Conservation (phyloP, 192 early-diverging fungal species). For the Backusella macrospora region DNA sequence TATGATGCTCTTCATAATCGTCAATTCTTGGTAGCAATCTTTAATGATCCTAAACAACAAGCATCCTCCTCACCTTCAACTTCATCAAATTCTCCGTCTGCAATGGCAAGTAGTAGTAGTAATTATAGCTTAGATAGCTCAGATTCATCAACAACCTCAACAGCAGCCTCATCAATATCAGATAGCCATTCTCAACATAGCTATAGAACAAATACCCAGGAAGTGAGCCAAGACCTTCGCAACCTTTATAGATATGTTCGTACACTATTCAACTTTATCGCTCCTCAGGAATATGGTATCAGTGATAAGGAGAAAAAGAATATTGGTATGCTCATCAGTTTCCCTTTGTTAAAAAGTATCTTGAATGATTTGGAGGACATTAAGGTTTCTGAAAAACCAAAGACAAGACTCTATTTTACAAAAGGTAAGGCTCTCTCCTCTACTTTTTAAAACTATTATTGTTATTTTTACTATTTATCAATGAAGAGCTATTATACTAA, state of each 20-base stretch:
- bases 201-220: neutral
- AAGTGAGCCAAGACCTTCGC: slow-evolving; percentile 39
- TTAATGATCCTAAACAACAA: slow-evolving; percentile 43
- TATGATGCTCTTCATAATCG: slow-evolving; percentile 98
- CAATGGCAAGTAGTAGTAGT: neutral
- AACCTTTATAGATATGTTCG: slow-evolving; percentile 83
- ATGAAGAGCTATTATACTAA: too few species aligned
- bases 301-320: slow-evolving; percentile 77
- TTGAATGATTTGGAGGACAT: slow-evolving; percentile 74
- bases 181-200: neutral
- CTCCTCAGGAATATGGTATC: slow-evolving; percentile 93
- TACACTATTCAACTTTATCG: slow-evolving; percentile 90
- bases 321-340: slow-evolving; percentile 81
- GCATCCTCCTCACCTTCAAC: neutral
- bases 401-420: slow-evolving; percentile 90
- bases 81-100: neutral
- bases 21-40: slow-evolving; percentile 76
- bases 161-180: neutral
- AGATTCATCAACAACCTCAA: neutral
- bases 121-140: neutral
- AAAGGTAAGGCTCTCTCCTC: slow-evolving; percentile 60
- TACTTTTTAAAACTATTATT: neutral
- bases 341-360: slow-evolving; percentile 79
- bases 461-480: neutral
- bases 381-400: slow-evolving; percentile 52